These are phyloP conservation scores for Talaromyces adpressus DNA, from an alignment of 495 filamentous ascomycete species.

Conservation along the genomic window DNA sequence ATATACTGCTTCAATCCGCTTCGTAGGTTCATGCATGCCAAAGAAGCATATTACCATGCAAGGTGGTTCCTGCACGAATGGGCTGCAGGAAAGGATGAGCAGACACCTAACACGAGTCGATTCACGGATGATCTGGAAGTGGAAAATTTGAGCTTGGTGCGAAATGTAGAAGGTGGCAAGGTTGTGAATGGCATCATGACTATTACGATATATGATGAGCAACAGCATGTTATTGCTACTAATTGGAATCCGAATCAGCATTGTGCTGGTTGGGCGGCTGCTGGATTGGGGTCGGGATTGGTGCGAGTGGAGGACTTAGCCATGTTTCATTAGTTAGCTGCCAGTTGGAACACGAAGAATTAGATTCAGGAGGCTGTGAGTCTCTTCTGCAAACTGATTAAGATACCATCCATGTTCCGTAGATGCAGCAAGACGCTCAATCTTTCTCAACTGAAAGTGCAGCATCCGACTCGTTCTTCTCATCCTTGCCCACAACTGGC, in stretches of 20 bases:
- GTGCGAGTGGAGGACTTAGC: conserved; percentile 64
- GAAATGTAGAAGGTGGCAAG: conserved; percentile 24
- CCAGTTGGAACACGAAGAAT: too few species aligned
- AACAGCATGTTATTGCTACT: conserved; percentile 45
- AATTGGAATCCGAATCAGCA: conserved; percentile 61
- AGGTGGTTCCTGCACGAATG: conserved; percentile 60
- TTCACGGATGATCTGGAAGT: conserved; percentile 55
- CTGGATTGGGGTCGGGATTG: conserved; percentile 54
- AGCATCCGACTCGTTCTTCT: background rate
- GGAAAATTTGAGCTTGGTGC: conserved; percentile 31
- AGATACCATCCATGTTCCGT: too few species aligned
- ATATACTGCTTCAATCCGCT: conserved; percentile 51
- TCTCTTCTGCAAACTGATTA: too few species aligned
- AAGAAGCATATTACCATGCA: conserved; percentile 49
- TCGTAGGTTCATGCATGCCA: conserved; percentile 44
- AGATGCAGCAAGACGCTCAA: background rate
- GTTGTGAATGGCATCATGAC: conserved; percentile 28
- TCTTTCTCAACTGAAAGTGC: background rate
- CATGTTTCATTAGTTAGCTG: conserved; percentile 19
- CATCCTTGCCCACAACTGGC: background rate
- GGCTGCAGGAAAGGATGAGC: conserved; percentile 24
- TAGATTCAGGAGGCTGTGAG: too few species aligned
- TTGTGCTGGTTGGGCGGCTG: conserved; percentile 59
- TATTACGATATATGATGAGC: conserved; percentile 52
- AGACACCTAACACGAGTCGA: conserved; percentile 38